Evolutionary conservation across 352 stramenopile species (phyloP).

Genomic region (Globisporangium irregulare): DNA sequence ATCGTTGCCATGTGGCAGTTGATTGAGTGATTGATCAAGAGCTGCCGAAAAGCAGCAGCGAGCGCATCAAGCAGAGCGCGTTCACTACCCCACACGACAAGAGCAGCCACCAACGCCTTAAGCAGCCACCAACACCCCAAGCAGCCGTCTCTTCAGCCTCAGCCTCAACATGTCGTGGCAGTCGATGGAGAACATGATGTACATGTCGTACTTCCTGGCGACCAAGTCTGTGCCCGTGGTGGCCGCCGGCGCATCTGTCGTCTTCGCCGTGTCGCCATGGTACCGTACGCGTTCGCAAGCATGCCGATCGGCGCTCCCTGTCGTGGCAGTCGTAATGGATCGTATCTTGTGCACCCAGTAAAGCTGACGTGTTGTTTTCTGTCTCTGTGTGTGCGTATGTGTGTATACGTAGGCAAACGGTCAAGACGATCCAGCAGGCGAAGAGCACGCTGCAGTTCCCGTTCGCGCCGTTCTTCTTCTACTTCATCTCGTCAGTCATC

Average conservation of each 20-base stretch:
- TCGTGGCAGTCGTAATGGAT: not conserved
- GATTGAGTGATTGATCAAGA: not conserved
- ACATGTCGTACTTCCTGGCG: slow-evolving; percentile 73
- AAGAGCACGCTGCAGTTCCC: slow-evolving; percentile 75
- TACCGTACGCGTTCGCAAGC: slow-evolving; percentile 17
- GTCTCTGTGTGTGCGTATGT: not conserved
- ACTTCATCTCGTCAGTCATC: slow-evolving; percentile 80
- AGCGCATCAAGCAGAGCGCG: too few relatives aligned
- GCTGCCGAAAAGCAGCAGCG: not conserved
- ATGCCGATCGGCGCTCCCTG: not conserved
- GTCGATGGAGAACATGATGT: slow-evolving; percentile 55
- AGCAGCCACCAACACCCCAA: not conserved
- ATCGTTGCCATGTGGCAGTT: slow-evolving; percentile 11
- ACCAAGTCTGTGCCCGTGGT: slow-evolving; percentile 59
- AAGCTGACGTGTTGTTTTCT: not conserved
- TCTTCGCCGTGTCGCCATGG: slow-evolving; percentile 72
- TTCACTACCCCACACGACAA: too few relatives aligned
- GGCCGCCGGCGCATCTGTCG: slow-evolving; percentile 52
- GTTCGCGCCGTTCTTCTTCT: slow-evolving; percentile 84
- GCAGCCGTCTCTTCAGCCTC: not conserved
- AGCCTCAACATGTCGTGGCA: slow-evolving; percentile 43
- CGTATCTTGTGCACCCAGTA: too few relatives aligned
- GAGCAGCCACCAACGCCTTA: not conserved
- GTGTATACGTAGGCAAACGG: slow-evolving; percentile 39
- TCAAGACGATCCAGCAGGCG: slow-evolving; percentile 55